phyloP scores from a whole-genome alignment of 2,329 filamentous ascomycete species.

The Pestalotiopsis sp. region DNA sequence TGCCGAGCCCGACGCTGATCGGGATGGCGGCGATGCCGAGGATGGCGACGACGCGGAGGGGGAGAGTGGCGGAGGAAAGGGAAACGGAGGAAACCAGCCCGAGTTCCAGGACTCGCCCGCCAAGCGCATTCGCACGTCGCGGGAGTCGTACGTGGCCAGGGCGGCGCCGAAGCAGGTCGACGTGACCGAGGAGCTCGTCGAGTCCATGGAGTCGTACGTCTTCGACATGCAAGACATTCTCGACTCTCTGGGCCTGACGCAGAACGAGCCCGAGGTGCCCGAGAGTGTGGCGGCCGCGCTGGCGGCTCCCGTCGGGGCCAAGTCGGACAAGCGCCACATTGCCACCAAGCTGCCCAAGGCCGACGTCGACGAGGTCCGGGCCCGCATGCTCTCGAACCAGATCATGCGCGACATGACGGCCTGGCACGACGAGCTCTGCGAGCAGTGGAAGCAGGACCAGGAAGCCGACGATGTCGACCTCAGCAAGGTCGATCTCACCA shows the following conservation, averaged over 20 bases:
- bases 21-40: neutral
- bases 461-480: neutral
- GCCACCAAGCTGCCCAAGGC: neutral
- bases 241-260: neutral
- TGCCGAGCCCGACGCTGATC: neutral
- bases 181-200: conserved; percentile 1
- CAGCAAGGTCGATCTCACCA: neutral
- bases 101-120: neutral
- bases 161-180: neutral
- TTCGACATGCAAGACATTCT: conserved; percentile 1
- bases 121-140: neutral
- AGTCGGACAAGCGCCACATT: neutral
- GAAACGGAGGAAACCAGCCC: neutral
- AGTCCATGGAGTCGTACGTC: neutral
- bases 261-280: neutral
- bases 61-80: neutral
- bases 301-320: neutral
- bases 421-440: neutral
- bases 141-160: neutral
- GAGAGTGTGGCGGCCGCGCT: neutral
- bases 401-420: conserved; percentile 3
- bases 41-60: neutral
- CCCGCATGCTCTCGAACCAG: neutral
- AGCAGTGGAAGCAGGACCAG: neutral
- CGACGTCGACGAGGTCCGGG: neutral